Evolutionary conservation across 768 basidiomycete species (phyloP), one percentile per base, ranked within the genome.

Genomic region (Nidularia sp.): DNA sequence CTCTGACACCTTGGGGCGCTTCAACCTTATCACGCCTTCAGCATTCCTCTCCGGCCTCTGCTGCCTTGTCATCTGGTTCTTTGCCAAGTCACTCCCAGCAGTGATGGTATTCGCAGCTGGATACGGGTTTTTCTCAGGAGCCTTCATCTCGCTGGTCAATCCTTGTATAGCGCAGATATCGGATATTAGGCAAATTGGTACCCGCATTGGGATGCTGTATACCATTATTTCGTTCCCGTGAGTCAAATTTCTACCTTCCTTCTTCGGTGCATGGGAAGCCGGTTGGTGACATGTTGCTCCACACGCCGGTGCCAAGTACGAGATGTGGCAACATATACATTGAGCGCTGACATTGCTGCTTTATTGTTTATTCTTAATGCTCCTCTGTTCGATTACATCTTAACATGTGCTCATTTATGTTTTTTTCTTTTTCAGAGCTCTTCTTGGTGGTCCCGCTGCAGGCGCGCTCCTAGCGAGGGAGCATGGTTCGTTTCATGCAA

Each of bases 81-180:
- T 78, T 58, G 62, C 77, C 32, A 62, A 66, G 33, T 61, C 69
- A 6, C 55, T 80, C 18, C 63, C 61, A 5, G 55, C 70, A 43
- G 62, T 86, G 39, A 70, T 78, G 58, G 53, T 74, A 12, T 87
- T 86, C 50, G 76, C 84, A 1, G 70, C 69, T 1, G 39, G 76
- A 0, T 89, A 83, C 58, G 87, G 87, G 0, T 77, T 88, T 69
- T 72, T 79, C 47, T 84, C 81, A 0, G 86, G 87, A 4, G 82
- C 84, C 7, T 83, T 88, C 66, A 81, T 86, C 45, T 80, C 84
- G 35, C 74, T 88, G 39, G 66, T 88, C 55, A 83, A 79, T 8
- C 85, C 86, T 0, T 87, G 85, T 58, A 76, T 89, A 22, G 83
- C 77, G 18, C 81, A 84, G 58, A 84, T 88, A 49, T 84, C 84